Evolutionary conservation across 1,139 yeast species (phyloP), one percentile per base, ranked within the genome.

Genomic region (Barnettozyma hawaiiensis): DNA sequence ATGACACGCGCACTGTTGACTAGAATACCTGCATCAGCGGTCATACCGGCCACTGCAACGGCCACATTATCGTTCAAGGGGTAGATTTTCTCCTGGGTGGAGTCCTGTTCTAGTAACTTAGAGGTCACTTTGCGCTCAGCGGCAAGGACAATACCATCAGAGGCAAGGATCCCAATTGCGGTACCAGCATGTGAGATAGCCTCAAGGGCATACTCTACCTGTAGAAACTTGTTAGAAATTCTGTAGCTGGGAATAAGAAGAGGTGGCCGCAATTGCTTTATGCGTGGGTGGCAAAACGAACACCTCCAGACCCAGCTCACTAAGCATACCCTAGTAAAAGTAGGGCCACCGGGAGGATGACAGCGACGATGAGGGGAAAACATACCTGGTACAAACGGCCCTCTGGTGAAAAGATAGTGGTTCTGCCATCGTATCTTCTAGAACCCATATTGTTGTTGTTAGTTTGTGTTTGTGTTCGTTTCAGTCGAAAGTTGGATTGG

Each of bases 101-200:
- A 85, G 62, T 90, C 97, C 66, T 89, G 95, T 65, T 94, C 98
- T 49, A 92, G 76, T 54, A 92, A 73, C 60, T 90, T 89, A 49
- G 92, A 81, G 29, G 97, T 89, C 43, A 90, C 92, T 64, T 92
- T 92, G 67, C 92, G 83, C 65, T 92, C 98, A 44, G 97, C 96
- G 24, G 97, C 96, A 40, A 92, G 74, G 31, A 90, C 97, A 45
- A 94, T 92, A 34, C 99, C 99, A 59, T 92, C 96, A 35, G 73
- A 69, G 36, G 96, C 85, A 62, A 92, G 80, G 45, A 92, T 83
- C 40, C 98, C 98, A 65, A 92, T 85, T 47, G 97, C 96, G 4
- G 97, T 92, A 46, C 98, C 98, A 7, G 98, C 98, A 64, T 86
- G 95, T 37, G 95, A 85, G 54, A 92, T 94, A 39, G 98, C 97